These are phyloP conservation scores for Nidularia pulvinata DNA, from an alignment of 768 basidiomycete species.

Conservation along the genomic window DNA sequence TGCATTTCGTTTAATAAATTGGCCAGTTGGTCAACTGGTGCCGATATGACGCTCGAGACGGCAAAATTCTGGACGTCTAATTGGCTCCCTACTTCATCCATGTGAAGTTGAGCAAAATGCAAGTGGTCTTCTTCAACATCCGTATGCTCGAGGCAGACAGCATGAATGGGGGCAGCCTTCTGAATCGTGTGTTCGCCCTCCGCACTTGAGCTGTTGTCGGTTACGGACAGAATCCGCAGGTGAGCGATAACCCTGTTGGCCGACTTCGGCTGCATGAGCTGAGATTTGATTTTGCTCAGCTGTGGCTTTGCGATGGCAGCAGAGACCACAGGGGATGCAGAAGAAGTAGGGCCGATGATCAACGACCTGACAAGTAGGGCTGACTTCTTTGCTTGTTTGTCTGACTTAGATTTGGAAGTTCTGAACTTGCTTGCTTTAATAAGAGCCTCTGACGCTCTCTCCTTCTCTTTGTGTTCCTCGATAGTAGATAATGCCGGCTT, in stretches of 20 bases:
- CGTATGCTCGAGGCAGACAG: conserved; percentile 66
- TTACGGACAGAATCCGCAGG: conserved; percentile 58
- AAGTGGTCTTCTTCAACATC: conserved; percentile 63
- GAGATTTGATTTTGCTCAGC: conserved; percentile 63
- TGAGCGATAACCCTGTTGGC: conserved; percentile 77
- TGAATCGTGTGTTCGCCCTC: conserved; percentile 5
- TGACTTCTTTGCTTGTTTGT: conserved; percentile 62
- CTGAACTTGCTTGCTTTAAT: too few species aligned
- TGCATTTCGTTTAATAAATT: conserved; percentile 58
- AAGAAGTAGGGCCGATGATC: conserved; percentile 57
- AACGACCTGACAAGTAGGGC: conserved; percentile 65
- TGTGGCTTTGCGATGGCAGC: conserved; percentile 45
- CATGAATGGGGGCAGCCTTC: conserved; percentile 58
- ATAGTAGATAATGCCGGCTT: not conserved
- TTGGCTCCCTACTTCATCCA: not conserved
- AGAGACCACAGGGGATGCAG: conserved; percentile 33
- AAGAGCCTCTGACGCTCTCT: not conserved
- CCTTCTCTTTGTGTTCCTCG: not conserved
- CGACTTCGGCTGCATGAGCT: conserved; percentile 63
- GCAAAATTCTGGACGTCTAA: conserved; percentile 1
- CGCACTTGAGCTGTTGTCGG: conserved; percentile 14
- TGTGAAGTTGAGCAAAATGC: conserved; percentile 52
- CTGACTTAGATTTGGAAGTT: conserved; percentile 30
- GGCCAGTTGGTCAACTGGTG: conserved; percentile 49
- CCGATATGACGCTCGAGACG: conserved; percentile 39